Conservation (phyloP, 257 asterid genomes). For the Jaltomata sinuosa region DNA sequence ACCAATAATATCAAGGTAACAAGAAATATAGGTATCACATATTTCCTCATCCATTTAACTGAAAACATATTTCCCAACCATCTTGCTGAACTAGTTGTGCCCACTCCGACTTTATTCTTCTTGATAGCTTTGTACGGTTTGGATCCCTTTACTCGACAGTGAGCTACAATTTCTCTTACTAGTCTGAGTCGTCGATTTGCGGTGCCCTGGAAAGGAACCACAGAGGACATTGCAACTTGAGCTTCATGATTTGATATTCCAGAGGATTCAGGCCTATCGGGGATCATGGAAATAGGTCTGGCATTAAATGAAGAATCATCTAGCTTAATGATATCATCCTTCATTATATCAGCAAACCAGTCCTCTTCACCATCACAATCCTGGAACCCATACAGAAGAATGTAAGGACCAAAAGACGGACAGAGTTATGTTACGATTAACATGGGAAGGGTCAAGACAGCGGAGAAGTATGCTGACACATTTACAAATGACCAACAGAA, state of each 20-base stretch:
- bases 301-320: constrained; percentile 36
- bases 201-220: constrained; percentile 44
- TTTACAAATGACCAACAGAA: not conserved
- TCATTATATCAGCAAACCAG: constrained; percentile 73
- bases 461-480: not conserved
- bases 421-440: not conserved
- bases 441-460: not conserved
- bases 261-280: constrained; percentile 3
- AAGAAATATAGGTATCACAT: not conserved
- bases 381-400: constrained; percentile 21
- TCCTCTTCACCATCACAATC: constrained; percentile 48
- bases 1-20: not conserved
- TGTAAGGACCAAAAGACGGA: not conserved
- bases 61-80: not conserved
- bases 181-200: constrained; percentile 52
- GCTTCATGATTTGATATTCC: constrained; percentile 12
- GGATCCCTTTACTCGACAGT: not conserved
- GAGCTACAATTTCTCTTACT: constrained; percentile 4
- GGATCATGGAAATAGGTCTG: not conserved
- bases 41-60: not conserved
- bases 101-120: not conserved
- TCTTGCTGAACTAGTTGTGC: not conserved
- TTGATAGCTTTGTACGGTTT: not conserved
- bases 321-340: constrained; percentile 66
- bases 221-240: not conserved